A percentile compares a stretch with the other conserved stretches of the same genome.
Evolutionary conservation across 2,329 filamentous ascomycete species (phyloP).

Genomic region (Fusarium azukiicola): DNA sequence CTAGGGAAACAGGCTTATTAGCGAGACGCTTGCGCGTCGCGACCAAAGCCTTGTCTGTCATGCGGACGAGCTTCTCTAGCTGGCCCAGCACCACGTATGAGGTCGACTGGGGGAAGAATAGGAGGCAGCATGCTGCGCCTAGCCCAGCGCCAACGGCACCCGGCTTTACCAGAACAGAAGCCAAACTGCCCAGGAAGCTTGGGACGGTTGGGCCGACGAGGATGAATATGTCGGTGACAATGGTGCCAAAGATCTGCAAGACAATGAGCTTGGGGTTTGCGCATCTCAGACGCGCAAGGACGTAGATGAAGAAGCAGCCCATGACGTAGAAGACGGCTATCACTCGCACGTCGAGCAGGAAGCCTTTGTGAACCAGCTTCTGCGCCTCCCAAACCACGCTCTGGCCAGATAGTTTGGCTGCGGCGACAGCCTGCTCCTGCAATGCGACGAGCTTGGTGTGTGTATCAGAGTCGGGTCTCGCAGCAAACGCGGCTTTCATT

Average conservation of each 20-base stretch:
- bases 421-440: slow-evolving; percentile 59
- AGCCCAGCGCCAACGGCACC: slow-evolving; percentile 69
- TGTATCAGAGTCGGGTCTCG: slow-evolving; percentile 63
- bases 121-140: slow-evolving; percentile 65
- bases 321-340: slow-evolving; percentile 63
- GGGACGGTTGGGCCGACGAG: slow-evolving; percentile 65
- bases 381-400: slow-evolving; percentile 55
- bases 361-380: slow-evolving; percentile 66
- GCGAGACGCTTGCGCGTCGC: slow-evolving; percentile 53
- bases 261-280: slow-evolving; percentile 69
- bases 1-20: slow-evolving; percentile 48
- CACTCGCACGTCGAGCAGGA: slow-evolving; percentile 71
- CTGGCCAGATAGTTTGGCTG: slow-evolving; percentile 54
- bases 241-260: slow-evolving; percentile 69
- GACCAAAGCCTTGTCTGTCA: slow-evolving; percentile 59
- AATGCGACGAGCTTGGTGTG: slow-evolving; percentile 60
- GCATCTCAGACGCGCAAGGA: slow-evolving; percentile 66
- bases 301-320: slow-evolving; percentile 68
- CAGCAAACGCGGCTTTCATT: slow-evolving; percentile 71
- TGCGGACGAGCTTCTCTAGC: slow-evolving; percentile 56
- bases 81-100: slow-evolving; percentile 65
- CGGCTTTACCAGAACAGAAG: slow-evolving; percentile 66
- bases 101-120: slow-evolving; percentile 73
- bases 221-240: slow-evolving; percentile 70
- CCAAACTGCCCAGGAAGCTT: slow-evolving; percentile 32